Percentiles rank a stretch among this genome's conserved stretches.
Evolutionary conservation across 768 basidiomycete species (phyloP).

Genomic region (Hericium coralloides): DNA sequence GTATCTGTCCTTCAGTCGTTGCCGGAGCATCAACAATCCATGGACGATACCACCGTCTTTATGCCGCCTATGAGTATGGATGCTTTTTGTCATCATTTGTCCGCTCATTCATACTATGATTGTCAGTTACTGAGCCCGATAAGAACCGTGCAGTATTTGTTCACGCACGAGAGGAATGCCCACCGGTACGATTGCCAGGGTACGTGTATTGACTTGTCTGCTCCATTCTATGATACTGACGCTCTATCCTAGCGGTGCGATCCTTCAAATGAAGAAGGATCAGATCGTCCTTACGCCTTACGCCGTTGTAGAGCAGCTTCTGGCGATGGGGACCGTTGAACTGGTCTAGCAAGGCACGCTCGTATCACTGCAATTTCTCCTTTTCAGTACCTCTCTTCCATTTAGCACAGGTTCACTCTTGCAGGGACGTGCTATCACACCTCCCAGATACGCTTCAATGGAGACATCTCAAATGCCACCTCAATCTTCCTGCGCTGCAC

Average conservation of each 20-base stretch:
- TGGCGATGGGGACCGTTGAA: conserved; percentile 65
- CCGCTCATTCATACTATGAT: conserved; percentile 2
- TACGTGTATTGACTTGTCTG: conserved; percentile 25
- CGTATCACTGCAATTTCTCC: no score
- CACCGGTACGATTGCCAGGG: conserved; percentile 61
- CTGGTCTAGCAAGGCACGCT: conserved; percentile 42
- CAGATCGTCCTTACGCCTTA: conserved; percentile 79
- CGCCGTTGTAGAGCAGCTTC: conserved; percentile 62
- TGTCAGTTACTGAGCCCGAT: conserved; percentile 68
- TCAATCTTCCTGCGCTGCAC: no score
- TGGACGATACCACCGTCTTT: conserved; percentile 68
- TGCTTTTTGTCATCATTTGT: background rate
- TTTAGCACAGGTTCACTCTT: background rate
- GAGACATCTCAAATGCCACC: no score
- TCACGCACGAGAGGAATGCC: conserved; percentile 65
- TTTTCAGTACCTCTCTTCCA: background rate
- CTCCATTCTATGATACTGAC: background rate
- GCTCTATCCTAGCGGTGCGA: conserved; percentile 43
- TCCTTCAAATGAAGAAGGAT: conserved; percentile 67
- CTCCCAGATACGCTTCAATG: no score
- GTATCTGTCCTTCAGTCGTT: conserved; percentile 76
- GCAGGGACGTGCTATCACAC: background rate
- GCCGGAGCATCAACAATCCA: conserved; percentile 63
- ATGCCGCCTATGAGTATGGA: conserved; percentile 66
- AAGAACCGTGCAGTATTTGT: conserved; percentile 72